Conservation (phyloP, 2,329 filamentous ascomycete species). For the Penicillium sp. region DNA sequence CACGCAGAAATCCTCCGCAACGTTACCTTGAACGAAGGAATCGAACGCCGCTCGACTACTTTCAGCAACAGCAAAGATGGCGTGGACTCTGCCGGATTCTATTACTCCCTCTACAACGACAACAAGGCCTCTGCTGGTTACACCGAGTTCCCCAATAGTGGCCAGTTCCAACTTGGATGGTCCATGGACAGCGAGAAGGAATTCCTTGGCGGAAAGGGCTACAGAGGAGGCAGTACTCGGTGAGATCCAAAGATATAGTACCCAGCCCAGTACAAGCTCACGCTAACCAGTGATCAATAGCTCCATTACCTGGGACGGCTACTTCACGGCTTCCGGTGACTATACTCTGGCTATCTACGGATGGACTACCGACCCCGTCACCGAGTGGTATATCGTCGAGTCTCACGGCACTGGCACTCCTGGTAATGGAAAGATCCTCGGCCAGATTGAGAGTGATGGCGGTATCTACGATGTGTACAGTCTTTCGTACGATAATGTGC, state of each 20-base stretch:
- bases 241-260: neutral
- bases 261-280: neutral
- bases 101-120: constrained; percentile 11
- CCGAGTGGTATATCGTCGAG: constrained; percentile 11
- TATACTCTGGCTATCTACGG: constrained; percentile 9
- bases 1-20: neutral
- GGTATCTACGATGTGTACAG: constrained; percentile 6
- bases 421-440: constrained; percentile 7
- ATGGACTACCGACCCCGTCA: constrained; percentile 7
- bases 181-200: neutral
- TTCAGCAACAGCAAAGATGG: constrained; percentile 5
- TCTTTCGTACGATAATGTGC: neutral
- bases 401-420: constrained; percentile 3
- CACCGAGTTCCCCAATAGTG: constrained; percentile 7
- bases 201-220: constrained; percentile 6
- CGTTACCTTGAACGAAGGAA: neutral
- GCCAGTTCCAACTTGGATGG: constrained; percentile 5
- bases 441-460: constrained; percentile 7
- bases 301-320: constrained; percentile 2
- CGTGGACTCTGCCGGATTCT: constrained; percentile 5
- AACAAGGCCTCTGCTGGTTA: constrained; percentile 3
- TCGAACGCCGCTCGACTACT: neutral
- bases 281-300: neutral
- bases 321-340: constrained; percentile 2
- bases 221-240: neutral